Evolutionary conservation across 345 rosid genomes (phyloP).

Genomic region (Eucalyptus melliodora): DNA sequence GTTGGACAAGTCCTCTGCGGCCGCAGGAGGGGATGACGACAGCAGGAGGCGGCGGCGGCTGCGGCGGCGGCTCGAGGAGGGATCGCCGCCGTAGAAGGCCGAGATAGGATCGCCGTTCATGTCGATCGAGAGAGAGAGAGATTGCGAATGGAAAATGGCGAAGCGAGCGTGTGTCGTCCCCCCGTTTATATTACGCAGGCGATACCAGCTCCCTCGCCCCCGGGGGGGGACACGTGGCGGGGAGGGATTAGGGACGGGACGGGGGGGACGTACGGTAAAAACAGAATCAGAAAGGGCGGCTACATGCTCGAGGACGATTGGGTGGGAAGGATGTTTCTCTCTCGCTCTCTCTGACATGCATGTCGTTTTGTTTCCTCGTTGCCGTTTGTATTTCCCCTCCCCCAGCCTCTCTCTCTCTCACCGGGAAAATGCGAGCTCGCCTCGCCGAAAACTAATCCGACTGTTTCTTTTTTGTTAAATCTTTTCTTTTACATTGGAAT

Average conservation of each 20-base stretch:
- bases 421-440: background rate
- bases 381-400: background rate
- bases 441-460: background rate
- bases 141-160: background rate
- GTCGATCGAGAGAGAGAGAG: background rate
- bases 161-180: background rate
- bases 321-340: background rate
- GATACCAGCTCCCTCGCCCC: background rate
- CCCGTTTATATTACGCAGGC: background rate
- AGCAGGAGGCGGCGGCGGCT: background rate
- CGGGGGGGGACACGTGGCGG: conserved; percentile 15
- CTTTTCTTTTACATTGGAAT: background rate
- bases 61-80: background rate
- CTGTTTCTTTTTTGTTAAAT: too few relatives aligned
- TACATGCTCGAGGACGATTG: conserved; percentile 21
- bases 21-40: background rate
- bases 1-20: background rate
- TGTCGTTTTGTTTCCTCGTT: background rate
- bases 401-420: background rate
- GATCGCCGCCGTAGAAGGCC: background rate
- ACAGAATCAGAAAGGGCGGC: conserved; percentile 3
- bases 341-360: background rate
- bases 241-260: background rate
- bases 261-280: background rate
- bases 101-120: background rate